Percentiles rank a stretch among this genome's conserved stretches.
These are phyloP conservation scores for Pyrus hybrid DNA, from an alignment of 331 rosid species.

Conservation along the genomic window DNA sequence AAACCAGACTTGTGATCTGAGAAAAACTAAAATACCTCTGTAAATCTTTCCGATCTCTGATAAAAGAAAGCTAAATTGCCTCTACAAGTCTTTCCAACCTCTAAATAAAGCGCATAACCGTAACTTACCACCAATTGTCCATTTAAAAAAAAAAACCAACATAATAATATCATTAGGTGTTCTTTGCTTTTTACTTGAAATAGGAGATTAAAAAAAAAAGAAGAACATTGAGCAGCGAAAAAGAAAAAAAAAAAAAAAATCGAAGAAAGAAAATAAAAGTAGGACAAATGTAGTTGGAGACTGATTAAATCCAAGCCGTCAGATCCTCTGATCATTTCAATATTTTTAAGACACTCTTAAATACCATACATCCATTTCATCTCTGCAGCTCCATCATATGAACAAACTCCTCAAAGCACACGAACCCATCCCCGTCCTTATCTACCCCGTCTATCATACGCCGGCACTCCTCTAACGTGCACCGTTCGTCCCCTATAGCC, in stretches of 20 bases:
- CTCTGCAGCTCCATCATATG: too few species aligned
- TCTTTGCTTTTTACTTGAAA: background rate
- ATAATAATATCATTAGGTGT: background rate
- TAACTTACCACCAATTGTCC: too few species aligned
- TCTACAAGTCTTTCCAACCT: too few species aligned
- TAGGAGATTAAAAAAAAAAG: background rate
- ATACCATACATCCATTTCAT: conserved; percentile 6
- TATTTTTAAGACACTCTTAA: background rate
- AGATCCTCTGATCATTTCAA: background rate
- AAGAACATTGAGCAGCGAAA: too few species aligned
- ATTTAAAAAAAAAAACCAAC: too few species aligned
- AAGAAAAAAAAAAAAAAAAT: too few species aligned
- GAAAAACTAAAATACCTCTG: fast-evolving
- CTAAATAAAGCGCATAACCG: fast-evolving
- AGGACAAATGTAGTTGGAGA: background rate
- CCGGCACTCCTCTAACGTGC: too few species aligned
- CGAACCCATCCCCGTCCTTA: too few species aligned
- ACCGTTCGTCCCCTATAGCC: too few species aligned
- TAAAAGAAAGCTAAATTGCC: too few species aligned
- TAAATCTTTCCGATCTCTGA: fast-evolving
- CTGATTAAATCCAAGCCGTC: background rate
- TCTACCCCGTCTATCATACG: too few species aligned
- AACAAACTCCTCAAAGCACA: too few species aligned
- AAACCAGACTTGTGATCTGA: fast-evolving
- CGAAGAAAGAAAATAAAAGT: background rate